Base-by-base conservation (phyloP, 257 asterid genomes). In the Solanum lignicaule region DNA sequence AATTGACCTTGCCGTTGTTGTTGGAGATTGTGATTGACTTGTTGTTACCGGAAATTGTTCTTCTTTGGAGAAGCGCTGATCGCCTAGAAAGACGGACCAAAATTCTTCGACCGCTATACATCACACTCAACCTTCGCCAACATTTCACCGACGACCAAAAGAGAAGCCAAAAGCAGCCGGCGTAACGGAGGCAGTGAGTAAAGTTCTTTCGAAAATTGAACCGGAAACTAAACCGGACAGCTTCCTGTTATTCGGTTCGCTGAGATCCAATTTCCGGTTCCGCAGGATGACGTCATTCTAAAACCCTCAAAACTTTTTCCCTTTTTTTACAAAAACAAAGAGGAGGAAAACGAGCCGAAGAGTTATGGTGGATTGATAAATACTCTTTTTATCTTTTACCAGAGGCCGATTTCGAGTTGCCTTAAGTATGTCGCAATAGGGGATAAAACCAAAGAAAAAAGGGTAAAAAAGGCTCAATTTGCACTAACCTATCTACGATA, bases 11-110 rank as follows among this genome's bases (percentile, higher is more conserved):
- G 78, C 71, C 58, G 84, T 32, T 65, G 86, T 75, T 79, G 76
- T 72, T 62, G 90, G 35, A 55, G 76, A 48, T 29, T 90, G 90
- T 14, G 81, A 86, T 74, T 79, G 96, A 90, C 33, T 93, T 88
- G 38, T 60, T 69, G 86, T 87, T 75, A 46, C 90, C 88, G 90
- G 95, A 92, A 73, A 94, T 79, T 55, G 92, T 85, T 83, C 94
- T 91, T 38, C 7, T 88, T 73, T 79, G 84, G 69, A 69, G 25
- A 5, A 25, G 78, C 43, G 79, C 83, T 79, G 87, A 43, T 88
- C 86, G 90, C 75, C 85, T 62, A 38, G 87, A 87, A 68, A 89
- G 86, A 90, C 89, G 93, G 86, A 73, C 87, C 94, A 90, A 92
- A 72, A 90, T 55, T 32, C 66, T 62, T 90, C 90, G 90, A 87